These are phyloP conservation scores for Leishmania braziliensis DNA, from an alignment of 208 protist species.

Conservation along the genomic window DNA sequence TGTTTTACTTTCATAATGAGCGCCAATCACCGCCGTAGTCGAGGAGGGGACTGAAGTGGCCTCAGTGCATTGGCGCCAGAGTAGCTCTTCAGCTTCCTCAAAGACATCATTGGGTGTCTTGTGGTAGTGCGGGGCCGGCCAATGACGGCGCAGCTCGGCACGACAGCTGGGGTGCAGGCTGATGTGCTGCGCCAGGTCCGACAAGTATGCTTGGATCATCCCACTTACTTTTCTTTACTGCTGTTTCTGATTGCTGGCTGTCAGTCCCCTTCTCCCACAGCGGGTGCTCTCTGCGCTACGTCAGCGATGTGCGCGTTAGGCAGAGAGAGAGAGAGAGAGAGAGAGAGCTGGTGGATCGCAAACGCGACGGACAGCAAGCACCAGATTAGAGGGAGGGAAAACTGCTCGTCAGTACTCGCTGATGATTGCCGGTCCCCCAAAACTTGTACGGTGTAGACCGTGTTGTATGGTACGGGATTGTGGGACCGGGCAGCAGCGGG, in stretches of 20 bases:
- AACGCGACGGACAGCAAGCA: too few relatives aligned
- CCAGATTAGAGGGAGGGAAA: too few relatives aligned
- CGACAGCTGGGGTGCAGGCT: constrained; percentile 47
- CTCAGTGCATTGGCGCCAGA: not conserved
- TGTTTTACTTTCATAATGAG: not conserved
- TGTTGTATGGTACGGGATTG: too few relatives aligned
- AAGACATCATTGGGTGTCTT: not conserved
- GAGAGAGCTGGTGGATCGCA: not conserved
- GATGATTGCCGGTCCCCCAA: too few relatives aligned
- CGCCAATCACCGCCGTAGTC: not conserved
- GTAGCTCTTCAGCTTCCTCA: constrained; percentile 5
- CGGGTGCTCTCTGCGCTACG: too few relatives aligned
- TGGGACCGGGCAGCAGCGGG: too few relatives aligned
- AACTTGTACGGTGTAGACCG: too few relatives aligned
- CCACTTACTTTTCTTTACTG: not conserved
- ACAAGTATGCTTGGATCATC: constrained; percentile 19
- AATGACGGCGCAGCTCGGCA: constrained; percentile 40
- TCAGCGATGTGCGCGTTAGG: too few relatives aligned
- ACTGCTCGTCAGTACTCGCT: too few relatives aligned
- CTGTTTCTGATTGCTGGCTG: not conserved
- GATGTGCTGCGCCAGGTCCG: constrained; percentile 32
- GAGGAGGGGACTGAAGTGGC: not conserved
- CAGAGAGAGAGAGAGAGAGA: constrained; percentile 8
- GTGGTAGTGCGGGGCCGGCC: constrained; percentile 55
- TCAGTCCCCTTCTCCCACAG: not conserved